Evolutionary conservation across 2,329 filamentous ascomycete genomes (phyloP).

Genomic region (Teratosphaeriaceae sp.): DNA sequence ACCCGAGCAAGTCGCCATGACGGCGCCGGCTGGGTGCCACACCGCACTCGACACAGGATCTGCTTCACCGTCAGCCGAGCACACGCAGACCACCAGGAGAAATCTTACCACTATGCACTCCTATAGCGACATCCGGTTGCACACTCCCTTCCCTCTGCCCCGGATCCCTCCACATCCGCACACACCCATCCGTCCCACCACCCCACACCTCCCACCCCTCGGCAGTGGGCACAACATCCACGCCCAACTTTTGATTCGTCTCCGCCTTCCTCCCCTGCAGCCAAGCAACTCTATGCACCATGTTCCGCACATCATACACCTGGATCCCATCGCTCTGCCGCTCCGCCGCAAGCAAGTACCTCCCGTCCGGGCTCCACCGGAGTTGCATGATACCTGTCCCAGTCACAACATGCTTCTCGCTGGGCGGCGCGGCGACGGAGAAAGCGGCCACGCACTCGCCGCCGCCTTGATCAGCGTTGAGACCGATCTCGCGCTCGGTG

Average conservation of each 20-base stretch:
- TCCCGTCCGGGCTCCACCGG: slow-evolving; percentile 51
- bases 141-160: slow-evolving; percentile 35
- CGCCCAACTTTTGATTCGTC: slow-evolving; percentile 50
- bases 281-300: slow-evolving; percentile 44
- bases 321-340: slow-evolving; percentile 49
- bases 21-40: slow-evolving; percentile 41
- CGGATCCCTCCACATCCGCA: slow-evolving; percentile 42
- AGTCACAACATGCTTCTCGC: slow-evolving; percentile 17
- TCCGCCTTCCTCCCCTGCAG: slow-evolving; percentile 37
- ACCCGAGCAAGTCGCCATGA: slow-evolving; percentile 47
- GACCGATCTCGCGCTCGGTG: slow-evolving; percentile 47
- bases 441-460: slow-evolving; percentile 49
- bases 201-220: slow-evolving; percentile 50
- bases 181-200: slow-evolving; percentile 50
- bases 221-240: slow-evolving; percentile 42
- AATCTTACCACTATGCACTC: slow-evolving; percentile 37
- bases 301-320: slow-evolving; percentile 55
- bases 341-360: slow-evolving; percentile 54
- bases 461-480: slow-evolving; percentile 47
- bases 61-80: too few species aligned
- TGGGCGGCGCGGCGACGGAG: slow-evolving; percentile 22
- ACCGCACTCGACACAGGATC: slow-evolving; percentile 41
- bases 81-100: too few species aligned
- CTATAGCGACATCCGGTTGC: slow-evolving; percentile 36
- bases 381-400: slow-evolving; percentile 52